Conservation (phyloP, 2,329 filamentous ascomycete genomes). For the Fusarium floridanum region DNA sequence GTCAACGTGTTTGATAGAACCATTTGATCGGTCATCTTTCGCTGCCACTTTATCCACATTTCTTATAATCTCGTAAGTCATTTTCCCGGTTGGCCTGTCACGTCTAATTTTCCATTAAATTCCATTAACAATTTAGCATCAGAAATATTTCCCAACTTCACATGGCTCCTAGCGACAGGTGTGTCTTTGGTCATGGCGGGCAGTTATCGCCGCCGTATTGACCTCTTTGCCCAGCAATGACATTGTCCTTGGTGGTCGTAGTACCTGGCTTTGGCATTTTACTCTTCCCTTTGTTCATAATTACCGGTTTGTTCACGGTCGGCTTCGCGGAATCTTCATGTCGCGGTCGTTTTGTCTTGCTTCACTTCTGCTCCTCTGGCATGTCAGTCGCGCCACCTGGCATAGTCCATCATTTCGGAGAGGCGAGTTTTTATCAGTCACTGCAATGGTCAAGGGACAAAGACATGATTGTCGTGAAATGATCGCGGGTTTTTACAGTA, state of each 20-base stretch:
- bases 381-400: neutral
- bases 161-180: neutral
- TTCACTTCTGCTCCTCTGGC: neutral
- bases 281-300: neutral
- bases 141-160: neutral
- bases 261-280: neutral
- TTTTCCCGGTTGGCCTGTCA: neutral
- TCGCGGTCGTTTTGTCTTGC: neutral
- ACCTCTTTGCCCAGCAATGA: neutral
- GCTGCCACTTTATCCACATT: too few species aligned
- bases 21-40: too few species aligned
- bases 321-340: neutral
- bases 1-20: too few species aligned
- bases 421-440: neutral
- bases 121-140: neutral
- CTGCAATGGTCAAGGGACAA: neutral
- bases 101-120: neutral
- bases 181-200: neutral
- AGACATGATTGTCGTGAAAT: neutral
- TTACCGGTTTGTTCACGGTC: neutral
- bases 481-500: neutral
- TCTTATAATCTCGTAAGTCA: neutral
- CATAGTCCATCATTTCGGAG: neutral
- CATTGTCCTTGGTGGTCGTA: neutral
- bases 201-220: neutral